phyloP scores from a whole-genome alignment of 306 rosid species.

The Alnus glutinosa region DNA sequence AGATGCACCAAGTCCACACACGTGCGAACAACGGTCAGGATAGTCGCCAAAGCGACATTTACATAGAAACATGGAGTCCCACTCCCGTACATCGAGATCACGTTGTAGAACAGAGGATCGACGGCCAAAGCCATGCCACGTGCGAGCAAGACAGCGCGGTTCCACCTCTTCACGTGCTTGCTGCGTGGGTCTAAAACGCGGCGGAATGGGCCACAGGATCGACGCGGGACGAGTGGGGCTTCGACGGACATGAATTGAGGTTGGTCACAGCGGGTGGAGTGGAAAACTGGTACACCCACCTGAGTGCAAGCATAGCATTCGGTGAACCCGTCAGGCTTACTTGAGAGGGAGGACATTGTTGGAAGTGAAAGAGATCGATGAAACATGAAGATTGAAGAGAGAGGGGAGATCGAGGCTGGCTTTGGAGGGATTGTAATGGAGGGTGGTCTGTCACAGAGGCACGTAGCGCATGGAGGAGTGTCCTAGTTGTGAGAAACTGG shows the following conservation, averaged over 20 bases:
- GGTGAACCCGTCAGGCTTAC: background rate
- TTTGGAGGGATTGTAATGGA: background rate
- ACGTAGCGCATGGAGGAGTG: background rate
- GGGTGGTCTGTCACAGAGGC: background rate
- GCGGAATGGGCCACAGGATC: too few species aligned
- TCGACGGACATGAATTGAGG: too few species aligned
- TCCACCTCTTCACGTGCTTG: conserved; percentile 35
- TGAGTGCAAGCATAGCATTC: conserved; percentile 40
- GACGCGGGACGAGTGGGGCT: too few species aligned
- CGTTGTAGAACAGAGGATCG: conserved; percentile 43
- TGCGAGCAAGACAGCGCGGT: conserved; percentile 34
- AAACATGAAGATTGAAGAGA: background rate
- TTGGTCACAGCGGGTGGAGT: conserved; percentile 31
- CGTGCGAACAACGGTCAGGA: conserved; percentile 26
- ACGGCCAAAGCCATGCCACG: conserved; percentile 36
- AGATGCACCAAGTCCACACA: conserved; percentile 35
- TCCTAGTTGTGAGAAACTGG: background rate
- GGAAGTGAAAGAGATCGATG: background rate
- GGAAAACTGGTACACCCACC: conserved; percentile 33
- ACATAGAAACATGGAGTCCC: conserved; percentile 36
- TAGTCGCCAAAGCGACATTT: conserved; percentile 28
- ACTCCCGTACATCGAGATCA: conserved; percentile 16
- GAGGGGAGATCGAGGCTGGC: too few species aligned
- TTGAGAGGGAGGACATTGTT: conserved; percentile 15
- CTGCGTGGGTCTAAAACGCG: conserved; percentile 34